These are phyloP conservation scores for Parmelia sp. DNA, from an alignment of 495 filamentous ascomycete species.

Conservation along the genomic window DNA sequence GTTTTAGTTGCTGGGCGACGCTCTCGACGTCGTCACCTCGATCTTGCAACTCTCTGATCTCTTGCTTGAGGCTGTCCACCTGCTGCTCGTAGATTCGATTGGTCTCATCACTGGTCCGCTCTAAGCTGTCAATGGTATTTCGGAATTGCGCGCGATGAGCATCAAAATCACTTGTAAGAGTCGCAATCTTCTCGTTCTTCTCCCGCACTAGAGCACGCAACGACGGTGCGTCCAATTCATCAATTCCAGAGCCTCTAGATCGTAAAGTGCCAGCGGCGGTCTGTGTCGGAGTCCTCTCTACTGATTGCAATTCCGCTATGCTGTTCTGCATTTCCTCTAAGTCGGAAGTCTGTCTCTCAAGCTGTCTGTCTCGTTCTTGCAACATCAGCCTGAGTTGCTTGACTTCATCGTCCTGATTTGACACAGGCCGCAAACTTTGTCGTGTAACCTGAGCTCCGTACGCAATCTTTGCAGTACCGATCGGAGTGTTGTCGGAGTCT, in stretches of 20 bases:
- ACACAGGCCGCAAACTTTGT: conserved; percentile 43
- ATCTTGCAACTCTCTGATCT: conserved; percentile 74
- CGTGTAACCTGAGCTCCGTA: conserved; percentile 34
- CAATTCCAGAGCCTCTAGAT: conserved; percentile 46
- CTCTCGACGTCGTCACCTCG: conserved; percentile 82
- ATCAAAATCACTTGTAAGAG: conserved; percentile 92
- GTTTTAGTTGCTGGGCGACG: conserved; percentile 84
- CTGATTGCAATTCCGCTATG: conserved; percentile 63
- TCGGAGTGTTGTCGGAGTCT: conserved; percentile 48
- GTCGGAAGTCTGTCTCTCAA: conserved; percentile 76
- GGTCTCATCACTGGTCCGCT: conserved; percentile 93
- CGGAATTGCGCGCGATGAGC: conserved; percentile 91
- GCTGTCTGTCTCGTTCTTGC: conserved; percentile 75
- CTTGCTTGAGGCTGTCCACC: conserved; percentile 80
- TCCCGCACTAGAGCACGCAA: conserved; percentile 79
- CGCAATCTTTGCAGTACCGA: conserved; percentile 45
- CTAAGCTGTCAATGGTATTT: conserved; percentile 92
- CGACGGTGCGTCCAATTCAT: conserved; percentile 69
- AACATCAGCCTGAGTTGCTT: conserved; percentile 59
- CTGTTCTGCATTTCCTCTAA: conserved; percentile 81
- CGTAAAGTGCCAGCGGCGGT: conserved; percentile 35
- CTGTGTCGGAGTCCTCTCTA: conserved; percentile 23
- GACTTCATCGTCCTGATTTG: conserved; percentile 59
- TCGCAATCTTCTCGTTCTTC: conserved; percentile 91
- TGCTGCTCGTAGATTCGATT: conserved; percentile 95